Evolutionary conservation across 2,329 filamentous ascomycete genomes (phyloP).

Genomic region (Cercospora janseana): DNA sequence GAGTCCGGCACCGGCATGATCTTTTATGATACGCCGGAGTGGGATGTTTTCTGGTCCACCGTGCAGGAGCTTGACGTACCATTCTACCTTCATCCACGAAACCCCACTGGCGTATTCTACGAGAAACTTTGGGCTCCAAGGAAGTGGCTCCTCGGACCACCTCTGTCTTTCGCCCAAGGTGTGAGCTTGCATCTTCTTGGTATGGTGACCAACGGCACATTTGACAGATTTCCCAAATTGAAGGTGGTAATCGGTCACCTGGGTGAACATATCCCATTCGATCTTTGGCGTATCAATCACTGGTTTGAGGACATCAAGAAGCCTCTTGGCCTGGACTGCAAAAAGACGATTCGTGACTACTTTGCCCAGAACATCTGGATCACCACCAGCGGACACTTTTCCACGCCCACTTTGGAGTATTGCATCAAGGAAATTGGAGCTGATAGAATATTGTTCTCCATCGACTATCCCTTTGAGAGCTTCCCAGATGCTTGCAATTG

Average conservation of each 20-base stretch:
- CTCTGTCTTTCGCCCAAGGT: conserved; percentile 58
- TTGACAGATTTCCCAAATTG: conserved; percentile 49
- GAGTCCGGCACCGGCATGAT: conserved; percentile 59
- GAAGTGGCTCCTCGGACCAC: conserved; percentile 60
- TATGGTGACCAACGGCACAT: conserved; percentile 52
- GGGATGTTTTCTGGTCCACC: conserved; percentile 61
- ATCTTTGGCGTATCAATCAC: conserved; percentile 48
- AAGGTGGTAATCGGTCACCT: conserved; percentile 51
- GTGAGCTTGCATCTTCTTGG: conserved; percentile 58
- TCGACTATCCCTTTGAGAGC: conserved; percentile 36
- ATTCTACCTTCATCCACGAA: conserved; percentile 62
- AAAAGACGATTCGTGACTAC: conserved; percentile 52
- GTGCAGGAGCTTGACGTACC: conserved; percentile 61
- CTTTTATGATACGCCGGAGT: conserved; percentile 63
- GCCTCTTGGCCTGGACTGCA: conserved; percentile 49
- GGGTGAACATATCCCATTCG: conserved; percentile 52
- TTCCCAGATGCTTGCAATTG: conserved; percentile 34
- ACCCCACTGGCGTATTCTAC: conserved; percentile 49
- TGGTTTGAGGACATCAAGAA: conserved; percentile 59
- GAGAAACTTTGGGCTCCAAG: conserved; percentile 60
- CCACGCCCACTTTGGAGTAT: conserved; percentile 53
- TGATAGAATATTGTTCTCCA: conserved; percentile 33
- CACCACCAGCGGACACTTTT: conserved; percentile 58
- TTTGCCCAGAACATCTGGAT: conserved; percentile 58
- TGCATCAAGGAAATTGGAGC: conserved; percentile 49